Percentiles rank a stretch among this genome's conserved stretches.
phyloP scores from a whole-genome alignment of 768 basidiomycete species.

The Kwoniella sp. region DNA sequence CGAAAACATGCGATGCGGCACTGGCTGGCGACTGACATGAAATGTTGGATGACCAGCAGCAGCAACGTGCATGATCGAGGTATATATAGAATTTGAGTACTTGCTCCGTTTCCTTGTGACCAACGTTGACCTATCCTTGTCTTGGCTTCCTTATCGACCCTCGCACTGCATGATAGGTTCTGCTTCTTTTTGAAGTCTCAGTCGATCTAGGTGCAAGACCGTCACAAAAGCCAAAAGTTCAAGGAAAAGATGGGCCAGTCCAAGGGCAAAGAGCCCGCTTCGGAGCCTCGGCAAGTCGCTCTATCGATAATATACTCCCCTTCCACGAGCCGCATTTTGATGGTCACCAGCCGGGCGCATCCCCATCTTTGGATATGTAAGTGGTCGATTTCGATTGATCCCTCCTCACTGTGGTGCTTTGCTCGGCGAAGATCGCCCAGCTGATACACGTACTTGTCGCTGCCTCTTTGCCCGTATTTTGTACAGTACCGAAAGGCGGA shows the following conservation, averaged over 20 bases:
- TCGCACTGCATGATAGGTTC: no score
- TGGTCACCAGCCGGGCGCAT: slow-evolving; percentile 47
- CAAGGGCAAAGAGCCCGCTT: neutral
- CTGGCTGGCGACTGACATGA: no score
- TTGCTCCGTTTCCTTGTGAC: no score
- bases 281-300: slow-evolving; percentile 39
- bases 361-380: slow-evolving; percentile 48
- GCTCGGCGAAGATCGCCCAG: neutral
- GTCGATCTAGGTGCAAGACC: no score
- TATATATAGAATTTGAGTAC: no score
- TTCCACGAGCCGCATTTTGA: slow-evolving; percentile 27
- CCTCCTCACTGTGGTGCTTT: neutral
- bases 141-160: no score
- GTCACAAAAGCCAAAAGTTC: no score
- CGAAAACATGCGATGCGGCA: no score
- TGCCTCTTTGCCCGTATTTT: slow-evolving; percentile 3
- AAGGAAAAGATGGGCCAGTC: neutral
- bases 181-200: no score
- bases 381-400: slow-evolving; percentile 7
- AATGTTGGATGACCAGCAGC: no score
- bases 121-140: no score
- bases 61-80: no score
- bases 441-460: neutral
- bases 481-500: slow-evolving; percentile 51
- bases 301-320: slow-evolving; percentile 38